A percentile compares a stretch with the other conserved stretches of the same genome.
Evolutionary conservation across 306 rosid genomes (phyloP).

Genomic region (Boehmeria nivea): DNA sequence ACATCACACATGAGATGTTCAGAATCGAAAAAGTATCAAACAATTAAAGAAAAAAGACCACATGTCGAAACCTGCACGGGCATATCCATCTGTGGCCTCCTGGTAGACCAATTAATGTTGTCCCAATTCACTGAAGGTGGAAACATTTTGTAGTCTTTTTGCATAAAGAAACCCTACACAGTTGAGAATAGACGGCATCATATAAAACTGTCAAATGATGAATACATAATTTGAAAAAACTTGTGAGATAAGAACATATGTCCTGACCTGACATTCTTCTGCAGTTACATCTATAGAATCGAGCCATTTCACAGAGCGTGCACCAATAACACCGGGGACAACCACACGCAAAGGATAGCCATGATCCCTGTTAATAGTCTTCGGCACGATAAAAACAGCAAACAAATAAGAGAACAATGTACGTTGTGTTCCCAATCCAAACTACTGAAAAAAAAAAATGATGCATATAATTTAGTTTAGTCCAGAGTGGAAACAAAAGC

Average conservation of each 20-base stretch:
- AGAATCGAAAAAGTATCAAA: neutral
- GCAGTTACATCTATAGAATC: conserved; percentile 58
- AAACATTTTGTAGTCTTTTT: conserved; percentile 97
- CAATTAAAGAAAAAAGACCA: conserved; percentile 8
- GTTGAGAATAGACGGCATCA: conserved; percentile 6
- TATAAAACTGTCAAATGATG: neutral
- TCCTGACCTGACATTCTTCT: conserved; percentile 84
- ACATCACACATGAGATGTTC: no score
- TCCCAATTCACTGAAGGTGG: conserved; percentile 96
- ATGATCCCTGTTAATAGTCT: conserved; percentile 91
- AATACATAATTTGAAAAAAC: conserved; percentile 6
- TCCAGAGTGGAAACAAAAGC: no score
- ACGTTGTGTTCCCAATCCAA: neutral
- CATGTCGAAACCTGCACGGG: conserved; percentile 76
- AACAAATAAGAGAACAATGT: conserved; percentile 10
- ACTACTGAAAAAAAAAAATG: neutral
- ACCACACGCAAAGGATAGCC: conserved; percentile 86
- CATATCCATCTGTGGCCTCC: conserved; percentile 96
- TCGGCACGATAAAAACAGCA: conserved; percentile 18
- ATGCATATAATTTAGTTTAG: neutral
- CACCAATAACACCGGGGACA: conserved; percentile 97
- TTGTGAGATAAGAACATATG: conserved; percentile 4
- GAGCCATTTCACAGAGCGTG: conserved; percentile 97
- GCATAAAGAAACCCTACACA: conserved; percentile 94
- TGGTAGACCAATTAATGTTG: conserved; percentile 74